Evolutionary conservation across 148 eudicot species (phyloP).

Genomic region (Rhododendron simsii): DNA sequence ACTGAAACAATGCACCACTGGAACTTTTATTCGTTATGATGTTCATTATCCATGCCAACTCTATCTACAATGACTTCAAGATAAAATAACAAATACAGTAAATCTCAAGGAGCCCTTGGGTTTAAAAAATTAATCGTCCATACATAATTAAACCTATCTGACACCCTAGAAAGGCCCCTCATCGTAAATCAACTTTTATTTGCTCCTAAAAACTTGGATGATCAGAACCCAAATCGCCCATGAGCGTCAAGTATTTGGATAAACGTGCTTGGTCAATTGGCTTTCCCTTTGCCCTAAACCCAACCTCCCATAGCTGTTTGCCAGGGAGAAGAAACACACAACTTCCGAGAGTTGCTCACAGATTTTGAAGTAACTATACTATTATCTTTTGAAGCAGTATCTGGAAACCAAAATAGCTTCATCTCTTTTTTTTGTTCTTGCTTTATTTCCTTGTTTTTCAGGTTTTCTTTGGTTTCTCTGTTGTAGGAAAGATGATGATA

Average conservation of each 20-base stretch:
- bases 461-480: neutral
- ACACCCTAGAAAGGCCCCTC: neutral
- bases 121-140: neutral
- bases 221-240: neutral
- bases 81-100: neutral
- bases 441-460: neutral
- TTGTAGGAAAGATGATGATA: neutral
- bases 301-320: constrained; percentile 21
- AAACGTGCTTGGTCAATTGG: constrained; percentile 57
- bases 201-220: neutral
- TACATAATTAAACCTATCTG: neutral
- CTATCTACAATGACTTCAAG: neutral
- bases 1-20: neutral
- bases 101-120: neutral
- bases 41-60: constrained; percentile 3
- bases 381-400: constrained; percentile 23
- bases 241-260: constrained; percentile 19
- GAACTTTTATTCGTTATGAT: neutral
- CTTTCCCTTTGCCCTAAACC: constrained; percentile 18
- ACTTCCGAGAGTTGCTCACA: constrained; percentile 10
- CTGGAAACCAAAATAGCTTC: constrained; percentile 44
- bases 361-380: constrained; percentile 26
- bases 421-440: neutral
- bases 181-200: neutral
- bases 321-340: constrained; percentile 1